Base-by-base conservation (phyloP, 768 basidiomycete genomes). In the Neoboletus subvelutipes region DNA sequence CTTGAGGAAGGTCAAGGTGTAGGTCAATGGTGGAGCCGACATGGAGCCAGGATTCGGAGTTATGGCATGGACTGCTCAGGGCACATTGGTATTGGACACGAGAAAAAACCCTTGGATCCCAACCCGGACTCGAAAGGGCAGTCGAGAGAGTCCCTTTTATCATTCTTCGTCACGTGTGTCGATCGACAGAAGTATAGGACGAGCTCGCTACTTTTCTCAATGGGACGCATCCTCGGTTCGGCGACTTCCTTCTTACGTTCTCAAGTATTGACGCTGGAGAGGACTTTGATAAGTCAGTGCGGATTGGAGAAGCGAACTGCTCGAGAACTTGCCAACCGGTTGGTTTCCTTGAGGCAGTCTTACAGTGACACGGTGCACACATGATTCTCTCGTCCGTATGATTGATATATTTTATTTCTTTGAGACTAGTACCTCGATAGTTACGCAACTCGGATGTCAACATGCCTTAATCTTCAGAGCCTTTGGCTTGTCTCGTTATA, bases 21-120 rank as follows among this genome's bases (percentile, higher is more conserved):
- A 57, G 62, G 71, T 20, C 61, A 60, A 42, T 79, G 79, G 79
- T 73, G 75, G 76, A 39, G 26, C 15, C 54, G 57, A 33, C 67
- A 78, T 42, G 20, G 46, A 3, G 9, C 22, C 11, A 55, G 48
- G 20, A 56, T 72, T 15, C 45, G 42, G 18, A 52, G 24, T 22
- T 61, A 58, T 43, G 59, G 58, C 3, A 51, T 70, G 20, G 42
- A 57, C 18, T 64, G 67, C 8, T 56, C 64, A 17, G 71, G 70
- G 4, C 65, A 69, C 34, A 67, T 73, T 17, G 77, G 77, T 50
- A 61, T 78, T 54, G 73, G 69, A 13, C 64, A 69, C 10, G 67
- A 45, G 41, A 60, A 61, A 50, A 62, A 66, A 26, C 60, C 41
- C 36, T 49, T 52, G n/a, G 62, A 62, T 49, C 48, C 48, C 33